Conservation (phyloP, 768 basidiomycete genomes). For the Phaffia australis region DNA sequence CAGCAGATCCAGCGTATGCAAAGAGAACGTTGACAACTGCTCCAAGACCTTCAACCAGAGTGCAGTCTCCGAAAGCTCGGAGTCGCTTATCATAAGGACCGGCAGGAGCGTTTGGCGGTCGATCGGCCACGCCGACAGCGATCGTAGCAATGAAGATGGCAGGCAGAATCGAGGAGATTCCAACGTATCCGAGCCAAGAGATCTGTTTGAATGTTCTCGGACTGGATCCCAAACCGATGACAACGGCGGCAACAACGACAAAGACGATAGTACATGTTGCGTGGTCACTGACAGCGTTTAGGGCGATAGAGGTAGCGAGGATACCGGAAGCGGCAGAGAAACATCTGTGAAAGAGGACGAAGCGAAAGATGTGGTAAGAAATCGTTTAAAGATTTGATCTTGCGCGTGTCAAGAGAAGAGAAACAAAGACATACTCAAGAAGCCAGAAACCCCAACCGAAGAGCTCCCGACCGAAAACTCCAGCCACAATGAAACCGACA, state of each 20-base stretch:
- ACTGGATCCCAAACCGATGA: slow-evolving; percentile 26
- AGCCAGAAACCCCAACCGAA: slow-evolving; percentile 20
- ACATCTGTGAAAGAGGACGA: slow-evolving; percentile 17
- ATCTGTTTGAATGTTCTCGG: slow-evolving; percentile 35
- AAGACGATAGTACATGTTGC: slow-evolving; percentile 38
- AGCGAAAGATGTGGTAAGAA: no score
- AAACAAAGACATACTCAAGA: no score
- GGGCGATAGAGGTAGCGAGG: slow-evolving; percentile 36
- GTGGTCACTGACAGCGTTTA: slow-evolving; percentile 36
- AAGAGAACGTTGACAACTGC: slow-evolving; percentile 35
- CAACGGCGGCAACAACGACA: slow-evolving; percentile 34
- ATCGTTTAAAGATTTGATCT: no score
- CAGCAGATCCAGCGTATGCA: slow-evolving; percentile 8
- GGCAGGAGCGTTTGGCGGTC: slow-evolving; percentile 32
- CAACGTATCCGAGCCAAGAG: slow-evolving; percentile 33
- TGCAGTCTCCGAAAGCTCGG: slow-evolving; percentile 22
- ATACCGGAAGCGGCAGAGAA: slow-evolving; percentile 32
- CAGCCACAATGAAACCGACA: slow-evolving; percentile 21
- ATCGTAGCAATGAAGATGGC: slow-evolving; percentile 30
- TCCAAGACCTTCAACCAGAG: slow-evolving; percentile 34
- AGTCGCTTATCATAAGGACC: slow-evolving; percentile 29
- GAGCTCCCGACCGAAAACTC: slow-evolving; percentile 15
- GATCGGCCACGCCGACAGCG: slow-evolving; percentile 30
- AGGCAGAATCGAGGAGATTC: slow-evolving; percentile 6
- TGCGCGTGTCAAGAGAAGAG: no score